These are phyloP conservation scores for Alternaria alternata DNA, from an alignment of 2,329 filamentous ascomycete species.

Conservation along the genomic window DNA sequence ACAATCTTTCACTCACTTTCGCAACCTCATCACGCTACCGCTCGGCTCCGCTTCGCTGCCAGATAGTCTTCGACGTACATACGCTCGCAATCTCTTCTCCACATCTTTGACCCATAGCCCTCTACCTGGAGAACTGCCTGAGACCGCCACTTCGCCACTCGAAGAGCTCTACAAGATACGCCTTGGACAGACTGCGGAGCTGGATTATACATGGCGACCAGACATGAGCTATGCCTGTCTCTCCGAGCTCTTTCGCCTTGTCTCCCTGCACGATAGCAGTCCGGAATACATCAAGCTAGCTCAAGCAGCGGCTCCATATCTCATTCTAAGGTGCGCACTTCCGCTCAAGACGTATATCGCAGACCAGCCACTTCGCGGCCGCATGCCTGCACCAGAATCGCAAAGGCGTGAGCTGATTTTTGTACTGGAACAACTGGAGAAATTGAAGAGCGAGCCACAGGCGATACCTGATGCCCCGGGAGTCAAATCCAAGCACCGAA, in stretches of 20 bases:
- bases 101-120: conserved; percentile 81
- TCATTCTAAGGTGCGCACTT: conserved; percentile 82
- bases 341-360: conserved; percentile 85
- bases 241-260: conserved; percentile 70
- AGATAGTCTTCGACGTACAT: conserved; percentile 72
- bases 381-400: conserved; percentile 85
- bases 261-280: conserved; percentile 61
- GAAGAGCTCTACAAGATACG: conserved; percentile 70
- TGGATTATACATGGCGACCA: conserved; percentile 69
- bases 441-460: conserved; percentile 72
- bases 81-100: conserved; percentile 78
- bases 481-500: conserved; percentile 57
- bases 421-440: conserved; percentile 71
- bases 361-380: conserved; percentile 86
- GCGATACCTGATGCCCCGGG: conserved; percentile 66
- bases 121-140: conserved; percentile 67
- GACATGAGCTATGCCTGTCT: conserved; percentile 83
- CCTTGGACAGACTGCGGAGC: conserved; percentile 75
- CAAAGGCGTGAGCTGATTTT: conserved; percentile 82
- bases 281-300: conserved; percentile 68
- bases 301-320: conserved; percentile 77
- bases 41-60: conserved; percentile 73
- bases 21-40: conserved; percentile 75
- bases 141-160: conserved; percentile 62
- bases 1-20: conserved; percentile 72